phyloP scores from a whole-genome alignment of 148 eudicot genomes.

The Nepenthes mirabilis region DNA sequence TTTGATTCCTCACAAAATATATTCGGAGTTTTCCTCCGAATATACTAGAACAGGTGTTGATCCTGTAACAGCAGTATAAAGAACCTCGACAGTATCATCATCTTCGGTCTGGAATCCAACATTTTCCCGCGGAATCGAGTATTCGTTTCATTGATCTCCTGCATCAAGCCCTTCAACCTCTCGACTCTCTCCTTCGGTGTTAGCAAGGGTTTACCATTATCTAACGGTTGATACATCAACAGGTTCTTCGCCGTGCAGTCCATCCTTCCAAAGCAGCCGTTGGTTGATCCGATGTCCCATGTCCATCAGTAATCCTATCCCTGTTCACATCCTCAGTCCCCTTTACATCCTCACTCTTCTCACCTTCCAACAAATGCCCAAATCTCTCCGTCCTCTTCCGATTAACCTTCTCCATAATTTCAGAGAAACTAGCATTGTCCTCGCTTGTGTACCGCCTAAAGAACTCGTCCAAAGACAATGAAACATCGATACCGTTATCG shows the following conservation, averaged over 20 bases:
- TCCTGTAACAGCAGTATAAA: slow-evolving; percentile 52
- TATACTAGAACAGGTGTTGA: slow-evolving; percentile 40
- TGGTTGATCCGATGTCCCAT: slow-evolving; percentile 77
- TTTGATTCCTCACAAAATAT: slow-evolving; percentile 57
- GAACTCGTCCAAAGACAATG: slow-evolving; percentile 52
- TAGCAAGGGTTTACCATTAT: slow-evolving; percentile 57
- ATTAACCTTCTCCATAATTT: slow-evolving; percentile 65
- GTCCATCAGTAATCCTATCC: slow-evolving; percentile 73
- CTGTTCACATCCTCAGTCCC: slow-evolving; percentile 54
- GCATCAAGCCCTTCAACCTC: slow-evolving; percentile 66
- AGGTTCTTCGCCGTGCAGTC: slow-evolving; percentile 71
- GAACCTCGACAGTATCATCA: slow-evolving; percentile 46
- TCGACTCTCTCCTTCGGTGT: slow-evolving; percentile 50
- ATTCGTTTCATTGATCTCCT: slow-evolving; percentile 52
- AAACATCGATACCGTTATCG: slow-evolving; percentile 12
- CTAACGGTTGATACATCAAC: slow-evolving; percentile 86
- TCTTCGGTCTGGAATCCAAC: slow-evolving; percentile 33
- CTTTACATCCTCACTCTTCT: slow-evolving; percentile 26
- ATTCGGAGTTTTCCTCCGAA: slow-evolving; percentile 65
- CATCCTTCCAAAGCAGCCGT: slow-evolving; percentile 61
- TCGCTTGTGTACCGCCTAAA: slow-evolving; percentile 85
- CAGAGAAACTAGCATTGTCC: slow-evolving; percentile 74
- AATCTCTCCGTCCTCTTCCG: slow-evolving; percentile 66
- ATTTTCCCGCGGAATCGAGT: slow-evolving; percentile 75
- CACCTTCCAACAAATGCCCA: slow-evolving; percentile 62